Evolutionary conservation across 2,329 filamentous ascomycete genomes (phyloP).

Genomic region (Colletotrichum chrysophilum): DNA sequence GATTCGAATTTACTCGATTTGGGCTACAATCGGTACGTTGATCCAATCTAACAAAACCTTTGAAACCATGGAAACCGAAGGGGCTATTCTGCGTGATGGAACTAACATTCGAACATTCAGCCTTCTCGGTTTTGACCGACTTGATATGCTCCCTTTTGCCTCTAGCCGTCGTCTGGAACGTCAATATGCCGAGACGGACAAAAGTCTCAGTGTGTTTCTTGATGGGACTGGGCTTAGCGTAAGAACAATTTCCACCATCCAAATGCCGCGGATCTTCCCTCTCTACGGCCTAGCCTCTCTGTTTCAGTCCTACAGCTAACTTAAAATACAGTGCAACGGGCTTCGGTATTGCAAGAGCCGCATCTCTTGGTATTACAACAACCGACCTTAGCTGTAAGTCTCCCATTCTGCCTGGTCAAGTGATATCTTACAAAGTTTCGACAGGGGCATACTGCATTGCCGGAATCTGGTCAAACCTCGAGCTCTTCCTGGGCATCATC

Average conservation of each 20-base stretch:
- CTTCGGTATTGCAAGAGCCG: slow-evolving; percentile 27
- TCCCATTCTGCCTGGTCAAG: neutral
- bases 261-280: neutral
- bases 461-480: slow-evolving; percentile 42
- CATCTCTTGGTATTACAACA: slow-evolving; percentile 25
- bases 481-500: slow-evolving; percentile 40
- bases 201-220: slow-evolving; percentile 33
- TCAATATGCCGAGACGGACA: slow-evolving; percentile 30
- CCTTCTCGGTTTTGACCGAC: slow-evolving; percentile 29
- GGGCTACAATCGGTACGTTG: slow-evolving; percentile 31
- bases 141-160: slow-evolving; percentile 31
- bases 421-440: neutral
- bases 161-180: slow-evolving; percentile 35
- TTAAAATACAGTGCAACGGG: slow-evolving; percentile 27
- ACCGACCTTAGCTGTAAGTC: slow-evolving; percentile 28
- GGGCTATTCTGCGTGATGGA: neutral
- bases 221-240: slow-evolving; percentile 33
- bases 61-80: neutral
- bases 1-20: slow-evolving; percentile 37
- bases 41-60: rapidly evolving
- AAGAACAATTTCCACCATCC: neutral
- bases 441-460: slow-evolving; percentile 35
- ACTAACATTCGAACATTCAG: neutral
- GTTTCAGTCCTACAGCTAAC: neutral
- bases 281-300: rapidly evolving